Conservation (phyloP, 2,329 filamentous ascomycete genomes). For the Aspergillus caelatus region DNA sequence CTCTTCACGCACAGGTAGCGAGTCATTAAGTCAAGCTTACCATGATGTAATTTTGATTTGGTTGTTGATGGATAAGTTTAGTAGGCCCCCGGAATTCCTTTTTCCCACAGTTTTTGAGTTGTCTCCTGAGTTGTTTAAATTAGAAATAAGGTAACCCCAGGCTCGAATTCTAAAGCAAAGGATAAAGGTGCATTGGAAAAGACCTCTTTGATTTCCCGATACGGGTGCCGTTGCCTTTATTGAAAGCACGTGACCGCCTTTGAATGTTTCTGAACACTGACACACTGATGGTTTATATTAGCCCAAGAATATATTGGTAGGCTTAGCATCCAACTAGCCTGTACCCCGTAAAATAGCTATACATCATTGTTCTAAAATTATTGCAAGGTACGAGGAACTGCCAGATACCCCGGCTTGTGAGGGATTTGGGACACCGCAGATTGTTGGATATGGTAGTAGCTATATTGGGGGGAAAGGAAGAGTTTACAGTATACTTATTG, state of each 20-base stretch:
- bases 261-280: neutral
- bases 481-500: too few relatives aligned
- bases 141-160: neutral
- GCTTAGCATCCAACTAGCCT: neutral
- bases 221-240: neutral
- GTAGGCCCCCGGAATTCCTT: conserved; percentile 9
- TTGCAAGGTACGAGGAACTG: neutral
- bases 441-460: too few relatives aligned
- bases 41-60: conserved; percentile 20
- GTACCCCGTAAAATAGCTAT: neutral
- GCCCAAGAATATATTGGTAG: neutral
- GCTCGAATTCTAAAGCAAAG: neutral
- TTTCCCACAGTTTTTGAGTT: neutral
- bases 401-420: too few relatives aligned
- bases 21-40: conserved; percentile 10
- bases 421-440: too few relatives aligned
- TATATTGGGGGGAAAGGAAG: too few relatives aligned
- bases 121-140: neutral
- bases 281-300: neutral
- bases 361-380: neutral
- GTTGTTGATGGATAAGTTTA: conserved; percentile 18
- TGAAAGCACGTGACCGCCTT: neutral
- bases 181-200: neutral
- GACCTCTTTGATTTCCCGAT: neutral
- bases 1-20: neutral